A percentile compares a stretch with the other conserved stretches of the same genome.
Evolutionary conservation across 2,329 filamentous ascomycete species (phyloP).

Genomic region (Colletotrichum simmondsii): DNA sequence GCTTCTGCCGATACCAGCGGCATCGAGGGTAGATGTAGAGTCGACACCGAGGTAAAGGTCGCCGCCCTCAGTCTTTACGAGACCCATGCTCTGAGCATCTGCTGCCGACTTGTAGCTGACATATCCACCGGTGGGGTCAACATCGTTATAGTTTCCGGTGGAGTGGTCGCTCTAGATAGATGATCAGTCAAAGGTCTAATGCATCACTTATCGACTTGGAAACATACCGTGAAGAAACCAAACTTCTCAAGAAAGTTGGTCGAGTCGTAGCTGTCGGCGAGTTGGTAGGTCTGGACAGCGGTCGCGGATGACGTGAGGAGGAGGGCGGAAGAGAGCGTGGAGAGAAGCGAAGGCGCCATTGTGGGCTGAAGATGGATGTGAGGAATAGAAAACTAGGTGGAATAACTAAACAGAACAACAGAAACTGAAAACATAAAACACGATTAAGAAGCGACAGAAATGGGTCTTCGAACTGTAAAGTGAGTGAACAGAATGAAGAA

Average conservation of each 20-base stretch:
- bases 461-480: slow-evolving; percentile 1
- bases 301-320: slow-evolving; percentile 23
- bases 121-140: slow-evolving; percentile 73
- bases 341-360: slow-evolving; percentile 35
- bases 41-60: slow-evolving; percentile 55
- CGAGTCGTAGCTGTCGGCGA: slow-evolving; percentile 35
- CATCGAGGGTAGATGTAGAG: slow-evolving; percentile 38
- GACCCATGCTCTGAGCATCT: slow-evolving; percentile 47
- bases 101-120: slow-evolving; percentile 62
- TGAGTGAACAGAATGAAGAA: slow-evolving; percentile 16
- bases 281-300: slow-evolving; percentile 25
- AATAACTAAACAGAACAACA: neutral
- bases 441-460: slow-evolving; percentile 14
- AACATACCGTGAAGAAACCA: slow-evolving; percentile 50
- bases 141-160: slow-evolving; percentile 36
- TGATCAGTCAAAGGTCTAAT: neutral
- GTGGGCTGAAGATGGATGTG: neutral
- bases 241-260: slow-evolving; percentile 62
- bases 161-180: slow-evolving; percentile 32
- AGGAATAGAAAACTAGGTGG: neutral
- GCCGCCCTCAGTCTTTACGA: slow-evolving; percentile 45
- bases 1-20: slow-evolving; percentile 49
- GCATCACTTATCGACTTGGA: no score
- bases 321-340: slow-evolving; percentile 32
- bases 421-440: neutral